Conservation (phyloP, 2,329 filamentous ascomycete genomes). For the Colletotrichum graminicola region DNA sequence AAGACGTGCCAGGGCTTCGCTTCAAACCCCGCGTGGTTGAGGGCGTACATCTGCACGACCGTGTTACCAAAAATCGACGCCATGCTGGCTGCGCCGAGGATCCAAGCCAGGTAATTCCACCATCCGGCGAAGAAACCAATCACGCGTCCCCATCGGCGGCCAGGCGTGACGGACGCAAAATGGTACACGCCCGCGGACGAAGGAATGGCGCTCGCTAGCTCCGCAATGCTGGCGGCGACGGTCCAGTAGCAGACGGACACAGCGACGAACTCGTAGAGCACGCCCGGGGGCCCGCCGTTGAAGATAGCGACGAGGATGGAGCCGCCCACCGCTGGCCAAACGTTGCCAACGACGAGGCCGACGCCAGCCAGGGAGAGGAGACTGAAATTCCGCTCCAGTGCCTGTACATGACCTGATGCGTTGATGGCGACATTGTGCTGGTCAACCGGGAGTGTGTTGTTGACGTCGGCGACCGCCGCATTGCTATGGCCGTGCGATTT, state of each 20-base stretch:
- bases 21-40: slow-evolving; percentile 54
- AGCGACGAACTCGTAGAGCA: slow-evolving; percentile 70
- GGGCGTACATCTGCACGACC: slow-evolving; percentile 58
- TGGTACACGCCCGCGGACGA: slow-evolving; percentile 72
- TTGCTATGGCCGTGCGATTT: slow-evolving; percentile 4
- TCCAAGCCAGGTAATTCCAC: slow-evolving; percentile 60
- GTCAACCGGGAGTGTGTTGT: slow-evolving; percentile 21
- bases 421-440: slow-evolving; percentile 47
- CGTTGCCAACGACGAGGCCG: slow-evolving; percentile 57
- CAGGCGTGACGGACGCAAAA: slow-evolving; percentile 70
- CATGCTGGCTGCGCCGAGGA: slow-evolving; percentile 56
- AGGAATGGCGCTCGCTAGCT: slow-evolving; percentile 72
- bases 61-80: slow-evolving; percentile 57
- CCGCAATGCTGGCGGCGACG: slow-evolving; percentile 69
- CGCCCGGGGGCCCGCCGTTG: slow-evolving; percentile 72
- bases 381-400: slow-evolving; percentile 55
- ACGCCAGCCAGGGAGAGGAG: slow-evolving; percentile 57
- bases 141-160: slow-evolving; percentile 61
- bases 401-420: slow-evolving; percentile 57
- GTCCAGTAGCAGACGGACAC: slow-evolving; percentile 67
- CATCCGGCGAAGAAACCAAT: slow-evolving; percentile 61
- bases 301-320: slow-evolving; percentile 64
- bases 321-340: slow-evolving; percentile 59
- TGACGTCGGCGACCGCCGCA: slow-evolving; percentile 1
- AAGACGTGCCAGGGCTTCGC: slow-evolving; percentile 59